Evolutionary conservation across 305 asterid genomes (phyloP).

Genomic region (Fraxinus greggii): DNA sequence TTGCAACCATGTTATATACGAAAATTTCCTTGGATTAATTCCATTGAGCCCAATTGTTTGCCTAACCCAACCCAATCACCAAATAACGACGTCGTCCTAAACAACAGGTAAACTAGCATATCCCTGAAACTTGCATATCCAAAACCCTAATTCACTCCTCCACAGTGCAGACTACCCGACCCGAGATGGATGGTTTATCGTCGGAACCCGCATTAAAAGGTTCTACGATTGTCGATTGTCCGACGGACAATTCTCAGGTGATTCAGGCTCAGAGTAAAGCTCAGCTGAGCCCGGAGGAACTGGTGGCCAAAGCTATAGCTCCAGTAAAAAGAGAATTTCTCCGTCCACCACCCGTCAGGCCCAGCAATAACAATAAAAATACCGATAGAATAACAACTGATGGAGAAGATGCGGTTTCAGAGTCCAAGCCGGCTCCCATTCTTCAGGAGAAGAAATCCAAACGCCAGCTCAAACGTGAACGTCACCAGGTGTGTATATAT

Average conservation of each 20-base stretch:
- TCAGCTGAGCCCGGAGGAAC: conserved; percentile 49
- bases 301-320: conserved; percentile 75
- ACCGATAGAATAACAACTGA: conserved; percentile 19
- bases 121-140: conserved; percentile 8
- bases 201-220: conserved; percentile 28
- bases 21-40: not conserved
- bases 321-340: conserved; percentile 75
- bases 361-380: conserved; percentile 14
- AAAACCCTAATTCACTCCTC: conserved; percentile 42
- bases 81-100: conserved; percentile 22
- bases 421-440: conserved; percentile 38
- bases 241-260: conserved; percentile 22
- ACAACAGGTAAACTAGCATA: conserved; percentile 1
- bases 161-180: conserved; percentile 18
- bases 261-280: conserved; percentile 8
- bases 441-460: conserved; percentile 82
- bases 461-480: conserved; percentile 91
- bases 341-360: conserved; percentile 63
- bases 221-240: conserved; percentile 7
- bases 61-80: not conserved
- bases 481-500: conserved; percentile 50
- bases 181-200: conserved; percentile 23
- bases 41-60: not conserved
- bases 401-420: conserved; percentile 30
- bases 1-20: no score